Conservation (phyloP, 1,139 yeast genomes). For the Trichomonascaceae sp. region DNA sequence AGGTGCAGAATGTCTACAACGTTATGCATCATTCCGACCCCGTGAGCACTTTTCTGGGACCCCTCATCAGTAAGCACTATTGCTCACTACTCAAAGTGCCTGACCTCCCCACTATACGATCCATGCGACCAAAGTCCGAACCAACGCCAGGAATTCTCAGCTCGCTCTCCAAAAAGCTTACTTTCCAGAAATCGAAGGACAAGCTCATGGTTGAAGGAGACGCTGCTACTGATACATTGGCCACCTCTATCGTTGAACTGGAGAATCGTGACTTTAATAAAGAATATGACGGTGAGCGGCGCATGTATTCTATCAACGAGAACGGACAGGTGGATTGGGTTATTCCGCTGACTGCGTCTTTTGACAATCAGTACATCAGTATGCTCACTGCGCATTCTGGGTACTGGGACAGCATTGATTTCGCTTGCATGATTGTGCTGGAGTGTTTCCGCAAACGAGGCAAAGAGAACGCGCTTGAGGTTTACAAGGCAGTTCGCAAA, state of each 20-base stretch:
- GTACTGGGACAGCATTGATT: conserved; percentile 30
- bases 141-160: conserved; percentile 11
- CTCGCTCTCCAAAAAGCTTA: conserved; percentile 1
- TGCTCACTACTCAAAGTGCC: conserved; percentile 19
- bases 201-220: conserved; percentile 5
- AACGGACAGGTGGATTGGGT: conserved; percentile 32
- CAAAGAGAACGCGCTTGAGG: conserved; percentile 9
- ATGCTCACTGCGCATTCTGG: conserved; percentile 32
- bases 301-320: conserved; percentile 25
- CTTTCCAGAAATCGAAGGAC: not conserved
- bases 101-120: conserved; percentile 16
- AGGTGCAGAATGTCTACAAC: conserved; percentile 28
- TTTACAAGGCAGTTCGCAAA: no score
- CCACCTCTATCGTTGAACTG: conserved; percentile 15
- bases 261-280: conserved; percentile 18
- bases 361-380: conserved; percentile 29
- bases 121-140: conserved; percentile 13
- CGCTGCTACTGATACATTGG: not conserved
- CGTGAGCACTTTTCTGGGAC: conserved; percentile 26
- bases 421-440: conserved; percentile 29
- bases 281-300: conserved; percentile 18
- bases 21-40: conserved; percentile 31
- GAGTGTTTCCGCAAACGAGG: conserved; percentile 25
- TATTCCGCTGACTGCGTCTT: conserved; percentile 24
- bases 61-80: conserved; percentile 25